phyloP scores from a whole-genome alignment of 805 yeast species.

The Candida nanaspora region DNA sequence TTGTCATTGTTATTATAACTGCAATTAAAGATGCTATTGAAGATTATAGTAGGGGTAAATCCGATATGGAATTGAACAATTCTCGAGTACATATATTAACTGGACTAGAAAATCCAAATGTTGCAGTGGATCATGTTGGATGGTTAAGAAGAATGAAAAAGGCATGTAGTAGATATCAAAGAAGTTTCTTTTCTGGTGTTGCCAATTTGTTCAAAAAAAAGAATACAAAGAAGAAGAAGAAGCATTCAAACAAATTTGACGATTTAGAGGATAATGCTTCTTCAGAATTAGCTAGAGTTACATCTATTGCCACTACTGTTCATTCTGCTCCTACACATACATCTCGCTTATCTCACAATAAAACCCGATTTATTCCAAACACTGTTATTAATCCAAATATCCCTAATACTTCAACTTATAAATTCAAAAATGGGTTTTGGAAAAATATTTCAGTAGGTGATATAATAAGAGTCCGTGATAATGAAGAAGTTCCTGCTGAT shows the following conservation, averaged over 20 bases:
- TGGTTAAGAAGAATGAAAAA: conserved; percentile 69
- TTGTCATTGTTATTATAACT: conserved; percentile 68
- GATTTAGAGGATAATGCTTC: not conserved
- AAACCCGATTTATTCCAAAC: conserved; percentile 17
- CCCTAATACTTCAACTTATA: conserved; percentile 24
- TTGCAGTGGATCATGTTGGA: conserved; percentile 55
- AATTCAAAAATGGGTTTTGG: conserved; percentile 48
- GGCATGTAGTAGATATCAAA: conserved; percentile 10
- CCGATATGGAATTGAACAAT: conserved; percentile 72
- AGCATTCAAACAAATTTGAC: not conserved
- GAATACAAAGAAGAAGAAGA: not conserved
- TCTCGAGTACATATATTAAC: conserved; percentile 59
- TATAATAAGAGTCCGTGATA: conserved; percentile 54
- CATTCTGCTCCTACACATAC: not conserved
- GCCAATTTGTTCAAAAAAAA: not conserved
- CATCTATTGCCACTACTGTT: conserved; percentile 2
- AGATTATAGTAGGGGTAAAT: conserved; percentile 66
- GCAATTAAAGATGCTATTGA: conserved; percentile 77
- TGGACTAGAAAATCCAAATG: conserved; percentile 52
- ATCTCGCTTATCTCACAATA: conserved; percentile 10
- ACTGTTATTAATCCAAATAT: conserved; percentile 27
- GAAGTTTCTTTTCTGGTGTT: not conserved
- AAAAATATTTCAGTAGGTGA: conserved; percentile 74
- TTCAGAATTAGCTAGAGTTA: not conserved
- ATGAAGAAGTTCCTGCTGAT: conserved; percentile 78